phyloP scores from a whole-genome alignment of 371 early-diverging fungal species.

The Haplosporangium sp. region DNA sequence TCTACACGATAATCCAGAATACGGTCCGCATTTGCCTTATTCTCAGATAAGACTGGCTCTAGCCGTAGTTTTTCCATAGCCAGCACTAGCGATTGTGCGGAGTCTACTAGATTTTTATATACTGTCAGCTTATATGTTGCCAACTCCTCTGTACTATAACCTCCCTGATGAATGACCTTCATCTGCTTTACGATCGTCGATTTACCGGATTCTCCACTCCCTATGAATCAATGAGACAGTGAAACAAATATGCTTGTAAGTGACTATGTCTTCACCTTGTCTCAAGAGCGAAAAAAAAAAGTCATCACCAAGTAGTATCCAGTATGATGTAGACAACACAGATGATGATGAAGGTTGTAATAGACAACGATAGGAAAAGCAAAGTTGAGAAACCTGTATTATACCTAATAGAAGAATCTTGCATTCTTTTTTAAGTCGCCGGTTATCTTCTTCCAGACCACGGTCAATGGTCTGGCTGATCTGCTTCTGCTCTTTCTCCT shows the following conservation, averaged over 20 bases:
- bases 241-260: conserved; percentile 5
- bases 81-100: conserved; percentile 70
- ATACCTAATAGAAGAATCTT: conserved; percentile 81
- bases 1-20: conserved; percentile 62
- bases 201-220: conserved; percentile 93
- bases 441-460: conserved; percentile 69
- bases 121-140: conserved; percentile 79
- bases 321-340: background rate
- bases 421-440: conserved; percentile 70
- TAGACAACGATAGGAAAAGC: background rate
- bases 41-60: conserved; percentile 61
- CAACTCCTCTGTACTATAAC: conserved; percentile 86
- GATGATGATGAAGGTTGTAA: background rate
- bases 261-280: background rate
- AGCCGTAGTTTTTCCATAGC: conserved; percentile 72
- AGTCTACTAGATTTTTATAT: conserved; percentile 85
- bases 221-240: conserved; percentile 46
- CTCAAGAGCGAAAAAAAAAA: background rate
- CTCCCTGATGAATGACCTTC: conserved; percentile 92
- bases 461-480: conserved; percentile 73
- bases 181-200: conserved; percentile 95
- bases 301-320: background rate
- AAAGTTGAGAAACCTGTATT: no score
- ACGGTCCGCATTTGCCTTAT: conserved; percentile 56
- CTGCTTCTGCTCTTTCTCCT: conserved; percentile 68